These are phyloP conservation scores for Diaporthe vexans DNA, from an alignment of 2,329 filamentous ascomycete genomes.

Conservation along the genomic window DNA sequence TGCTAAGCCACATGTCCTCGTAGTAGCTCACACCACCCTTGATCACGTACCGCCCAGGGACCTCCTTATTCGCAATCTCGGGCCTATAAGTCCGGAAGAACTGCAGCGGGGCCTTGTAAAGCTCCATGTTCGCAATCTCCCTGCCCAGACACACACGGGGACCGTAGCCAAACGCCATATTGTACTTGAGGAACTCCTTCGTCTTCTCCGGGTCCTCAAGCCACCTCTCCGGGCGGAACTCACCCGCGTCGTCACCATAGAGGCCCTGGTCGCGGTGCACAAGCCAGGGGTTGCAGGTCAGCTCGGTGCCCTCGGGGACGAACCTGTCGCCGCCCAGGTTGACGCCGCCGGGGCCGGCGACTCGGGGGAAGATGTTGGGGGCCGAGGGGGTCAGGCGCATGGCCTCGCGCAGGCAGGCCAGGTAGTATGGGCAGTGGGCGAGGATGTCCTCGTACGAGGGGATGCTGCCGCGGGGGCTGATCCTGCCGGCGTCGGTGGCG, in stretches of 20 bases:
- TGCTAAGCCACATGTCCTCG: slow-evolving; percentile 56
- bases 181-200: slow-evolving; percentile 61
- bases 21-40: slow-evolving; percentile 59
- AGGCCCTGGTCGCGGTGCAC: slow-evolving; percentile 72
- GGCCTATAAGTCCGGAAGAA: slow-evolving; percentile 58
- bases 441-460: slow-evolving; percentile 54
- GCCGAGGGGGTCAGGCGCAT: slow-evolving; percentile 65
- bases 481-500: slow-evolving; percentile 51
- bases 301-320: slow-evolving; percentile 39
- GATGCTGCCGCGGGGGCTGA: slow-evolving; percentile 43
- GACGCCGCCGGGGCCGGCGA: slow-evolving; percentile 52
- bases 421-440: slow-evolving; percentile 61
- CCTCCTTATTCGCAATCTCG: slow-evolving; percentile 47
- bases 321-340: slow-evolving; percentile 45
- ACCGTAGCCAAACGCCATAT: slow-evolving; percentile 66
- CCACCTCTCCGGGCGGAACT: slow-evolving; percentile 66
- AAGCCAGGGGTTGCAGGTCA: slow-evolving; percentile 62
- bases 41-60: slow-evolving; percentile 53
- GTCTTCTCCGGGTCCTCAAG: slow-evolving; percentile 52
- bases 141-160: slow-evolving; percentile 67
- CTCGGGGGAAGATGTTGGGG: slow-evolving; percentile 64
- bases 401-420: slow-evolving; percentile 64
- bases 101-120: slow-evolving; percentile 57
- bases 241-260: slow-evolving; percentile 64
- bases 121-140: slow-evolving; percentile 58